Evolutionary conservation across 495 filamentous ascomycete genomes (phyloP).

Genomic region (Lasiosphaeriaceae sp.): DNA sequence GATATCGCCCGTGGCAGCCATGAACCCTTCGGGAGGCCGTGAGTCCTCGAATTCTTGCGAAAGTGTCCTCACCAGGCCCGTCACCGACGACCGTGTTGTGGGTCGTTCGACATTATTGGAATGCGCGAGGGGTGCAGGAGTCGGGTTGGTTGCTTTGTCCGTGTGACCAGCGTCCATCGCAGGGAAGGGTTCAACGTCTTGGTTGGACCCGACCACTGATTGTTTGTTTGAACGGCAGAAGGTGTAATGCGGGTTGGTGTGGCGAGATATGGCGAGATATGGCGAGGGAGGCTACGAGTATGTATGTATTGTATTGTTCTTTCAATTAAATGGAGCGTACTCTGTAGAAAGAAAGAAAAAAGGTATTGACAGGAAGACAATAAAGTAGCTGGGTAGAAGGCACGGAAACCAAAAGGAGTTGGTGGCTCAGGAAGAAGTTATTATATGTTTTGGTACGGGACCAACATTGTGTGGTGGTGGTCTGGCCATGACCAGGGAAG

Average conservation of each 20-base stretch:
- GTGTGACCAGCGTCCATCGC: neutral
- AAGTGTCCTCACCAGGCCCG: constrained; percentile 35
- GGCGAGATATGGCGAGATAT: no score
- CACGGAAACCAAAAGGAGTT: neutral
- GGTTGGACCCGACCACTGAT: constrained; percentile 3
- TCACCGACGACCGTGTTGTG: constrained; percentile 24
- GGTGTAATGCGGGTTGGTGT: no score
- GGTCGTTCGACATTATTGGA: constrained; percentile 6
- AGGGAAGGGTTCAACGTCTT: neutral
- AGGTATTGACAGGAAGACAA: neutral
- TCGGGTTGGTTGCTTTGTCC: neutral
- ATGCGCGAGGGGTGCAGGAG: neutral
- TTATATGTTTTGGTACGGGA: neutral
- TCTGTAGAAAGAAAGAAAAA: no score
- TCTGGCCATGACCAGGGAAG: neutral
- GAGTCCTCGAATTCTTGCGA: constrained; percentile 46
- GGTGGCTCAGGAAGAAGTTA: neutral
- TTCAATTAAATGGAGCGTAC: no score
- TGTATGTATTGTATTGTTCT: no score
- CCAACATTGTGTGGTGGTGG: neutral
- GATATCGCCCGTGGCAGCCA: constrained; percentile 47
- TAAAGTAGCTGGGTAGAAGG: neutral
- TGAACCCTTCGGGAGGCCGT: constrained; percentile 48
- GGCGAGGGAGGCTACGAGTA: no score
- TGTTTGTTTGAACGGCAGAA: neutral